Conservation (phyloP, 495 filamentous ascomycete species). For the Xylaria nigripes region DNA sequence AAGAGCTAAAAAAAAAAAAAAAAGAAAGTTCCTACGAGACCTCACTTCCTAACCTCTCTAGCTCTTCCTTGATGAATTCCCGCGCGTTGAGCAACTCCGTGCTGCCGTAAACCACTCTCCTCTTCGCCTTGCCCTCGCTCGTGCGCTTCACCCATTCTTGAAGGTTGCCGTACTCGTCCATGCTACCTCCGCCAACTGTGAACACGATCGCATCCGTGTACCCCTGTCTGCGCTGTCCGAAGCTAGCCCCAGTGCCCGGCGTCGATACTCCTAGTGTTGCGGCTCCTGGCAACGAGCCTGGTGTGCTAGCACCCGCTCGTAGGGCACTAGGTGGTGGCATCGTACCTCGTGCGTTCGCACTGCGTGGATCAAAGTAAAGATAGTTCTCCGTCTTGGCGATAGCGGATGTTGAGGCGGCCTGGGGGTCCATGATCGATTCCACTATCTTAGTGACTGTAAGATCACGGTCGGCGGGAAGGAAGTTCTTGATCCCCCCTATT, state of each 20-base stretch:
- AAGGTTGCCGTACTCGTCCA: constrained; percentile 98
- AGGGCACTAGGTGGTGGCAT: constrained; percentile 66
- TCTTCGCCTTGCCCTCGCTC: constrained; percentile 47
- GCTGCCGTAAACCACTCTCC: constrained; percentile 88
- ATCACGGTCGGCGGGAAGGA: constrained; percentile 90
- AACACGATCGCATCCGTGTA: constrained; percentile 96
- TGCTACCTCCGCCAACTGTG: constrained; percentile 91
- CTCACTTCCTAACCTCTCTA: constrained; percentile 64
- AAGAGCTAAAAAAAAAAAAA: too few relatives aligned
- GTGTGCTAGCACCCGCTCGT: constrained; percentile 33
- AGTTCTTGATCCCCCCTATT: constrained; percentile 98
- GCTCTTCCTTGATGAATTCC: constrained; percentile 73
- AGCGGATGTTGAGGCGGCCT: constrained; percentile 77
- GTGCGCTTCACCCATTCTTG: constrained; percentile 89
- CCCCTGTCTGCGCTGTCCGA: constrained; percentile 86
- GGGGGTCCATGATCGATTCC: constrained; percentile 96
- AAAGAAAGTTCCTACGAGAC: constrained; percentile 22
- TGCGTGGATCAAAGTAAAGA: constrained; percentile 96
- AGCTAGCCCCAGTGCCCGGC: constrained; percentile 71
- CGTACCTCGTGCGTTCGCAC: constrained; percentile 85
- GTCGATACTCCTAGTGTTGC: constrained; percentile 37
- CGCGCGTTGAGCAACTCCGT: constrained; percentile 88
- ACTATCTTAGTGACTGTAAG: constrained; percentile 95
- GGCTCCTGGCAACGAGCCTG: constrained; percentile 36
- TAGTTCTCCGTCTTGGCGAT: constrained; percentile 97